Base-by-base conservation (phyloP, 2,329 filamentous ascomycete genomes). In the Botrytis sinoallii region DNA sequence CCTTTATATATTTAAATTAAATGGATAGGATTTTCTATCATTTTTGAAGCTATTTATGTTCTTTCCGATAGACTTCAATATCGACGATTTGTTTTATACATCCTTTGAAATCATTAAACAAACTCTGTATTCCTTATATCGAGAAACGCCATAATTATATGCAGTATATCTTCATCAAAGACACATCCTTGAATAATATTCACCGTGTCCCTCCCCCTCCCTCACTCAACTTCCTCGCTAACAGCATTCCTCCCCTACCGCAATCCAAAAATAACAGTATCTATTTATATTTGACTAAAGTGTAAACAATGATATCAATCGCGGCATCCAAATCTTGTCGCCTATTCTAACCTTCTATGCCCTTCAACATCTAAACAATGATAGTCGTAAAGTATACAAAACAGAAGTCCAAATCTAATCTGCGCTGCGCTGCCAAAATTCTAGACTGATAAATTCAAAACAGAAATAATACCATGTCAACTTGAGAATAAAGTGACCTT, bases 171-270 rank as follows among this genome's bases (percentile, higher is more conserved):
- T 6, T n/a, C 4, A n/a, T 4, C 6, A 29, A 29, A 16, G 4
- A 8, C 0, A 1, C 18, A 1, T 29, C 16, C 52, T 55, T n/a
- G 0, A 29, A 55, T 8, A 55, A 16, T 3, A 8, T 0, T 55
- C 48, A 18, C n/a, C 10, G 7, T n/a, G 2, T 16, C 4, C 4
- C 12, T 42, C 1, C 18, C 12, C 40, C 42, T 55, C 12, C 1
- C 25, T 55, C 35, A 12, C 14, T n/a, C 22, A 12, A n/a, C 12
- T 63, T 16, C 4, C 35, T 63, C 60, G 12, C 60, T 18, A 42
- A 25, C 12, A 40, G 16, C 4, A 25, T 16, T 63, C 35, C 25
- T 63, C 22, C 35, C 14, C 12, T 20, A 40, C 35, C 32, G 32
- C 32, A 32, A 55, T 8, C 2, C 12, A 55, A 1, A 55, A 12